Evolutionary conservation across 208 protist species (phyloP), one percentile per base, ranked within the genome.

Genomic region (Angomonas deanei): DNA sequence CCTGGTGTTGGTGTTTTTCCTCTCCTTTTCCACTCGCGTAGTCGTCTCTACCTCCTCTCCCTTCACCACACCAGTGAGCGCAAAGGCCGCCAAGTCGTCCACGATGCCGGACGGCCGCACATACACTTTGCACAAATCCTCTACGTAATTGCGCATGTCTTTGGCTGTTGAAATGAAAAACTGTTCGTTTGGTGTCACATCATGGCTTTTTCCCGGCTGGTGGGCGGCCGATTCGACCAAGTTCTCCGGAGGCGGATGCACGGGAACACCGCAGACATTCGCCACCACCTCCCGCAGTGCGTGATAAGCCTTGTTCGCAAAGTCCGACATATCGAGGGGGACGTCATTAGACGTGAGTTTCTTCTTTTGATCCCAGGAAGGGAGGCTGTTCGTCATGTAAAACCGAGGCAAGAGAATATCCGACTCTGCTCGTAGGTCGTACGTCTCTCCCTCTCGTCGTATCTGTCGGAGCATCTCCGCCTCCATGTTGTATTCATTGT

Each of bases 281-380:
- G 58, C 24, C 28, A 93, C 72, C 38, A 86, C 72, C 8, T 66
- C 50, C 31, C 80, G 75, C 21, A 93, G 58, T 8, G 74, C 79
- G 5, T 30, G 11, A 56, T 86, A 85, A 5, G 84, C 78, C 56
- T 89, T 91, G 8, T 23, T 33, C 0, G 77, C 70, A 47, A 93
- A 93, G 57, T 93, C 84, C 5, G 59, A 70, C 79, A 91, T 87
- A 61, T 93, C 79, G 0, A 93, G 66, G 17, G 69, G 68, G 17
- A 88, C 76, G 28, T 85, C 60, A 58, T 71, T 68, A 36, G 79
- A 86, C 17, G 82, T 86, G 21, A 82, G 61, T 10, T 53, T 19
- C 38, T 60, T 49, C n/a, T 59, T 59, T 34, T 69, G 58, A 19
- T 70, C 65, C n/a, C 33, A 46, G 1, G 48, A 31, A 24, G 49